A percentile compares a stretch with the other conserved stretches of the same genome.
Evolutionary conservation across 164 flowering plant genomes (phyloP).

Genomic region (Dillenia turbinata): DNA sequence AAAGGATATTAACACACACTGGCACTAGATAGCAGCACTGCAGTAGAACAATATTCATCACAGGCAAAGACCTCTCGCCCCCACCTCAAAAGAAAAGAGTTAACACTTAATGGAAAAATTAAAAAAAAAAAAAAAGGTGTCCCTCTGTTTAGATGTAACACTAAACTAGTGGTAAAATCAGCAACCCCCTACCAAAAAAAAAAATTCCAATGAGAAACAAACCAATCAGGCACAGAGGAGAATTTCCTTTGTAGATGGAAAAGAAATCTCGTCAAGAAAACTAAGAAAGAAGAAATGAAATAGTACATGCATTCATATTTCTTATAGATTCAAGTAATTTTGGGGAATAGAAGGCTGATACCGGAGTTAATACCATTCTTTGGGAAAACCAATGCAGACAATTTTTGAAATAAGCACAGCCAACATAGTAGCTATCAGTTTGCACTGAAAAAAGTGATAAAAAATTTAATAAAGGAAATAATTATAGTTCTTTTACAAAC

Average conservation of each 20-base stretch:
- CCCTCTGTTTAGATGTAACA: too few relatives aligned
- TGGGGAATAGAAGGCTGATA: slow-evolving; percentile 1
- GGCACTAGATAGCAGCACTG: too few relatives aligned
- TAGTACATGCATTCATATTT: neutral
- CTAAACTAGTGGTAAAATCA: too few relatives aligned
- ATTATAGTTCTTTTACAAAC: neutral
- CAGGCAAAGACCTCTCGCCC: too few relatives aligned
- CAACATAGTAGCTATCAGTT: slow-evolving; percentile 78
- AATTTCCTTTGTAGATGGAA: neutral
- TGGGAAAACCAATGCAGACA: slow-evolving; percentile 97
- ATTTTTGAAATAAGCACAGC: slow-evolving; percentile 90
- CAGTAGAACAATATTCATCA: too few relatives aligned
- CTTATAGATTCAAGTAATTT: neutral
- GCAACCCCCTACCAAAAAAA: too few relatives aligned
- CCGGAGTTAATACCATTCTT: slow-evolving; percentile 63
- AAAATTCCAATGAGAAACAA: neutral
- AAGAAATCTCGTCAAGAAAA: neutral
- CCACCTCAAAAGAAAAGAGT: too few relatives aligned
- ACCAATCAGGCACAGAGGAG: neutral
- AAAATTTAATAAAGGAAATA: neutral
- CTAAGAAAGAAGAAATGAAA: too few relatives aligned
- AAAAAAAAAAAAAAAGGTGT: too few relatives aligned
- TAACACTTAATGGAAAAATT: too few relatives aligned
- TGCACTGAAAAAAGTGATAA: slow-evolving; percentile 6
- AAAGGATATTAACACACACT: too few relatives aligned